Conservation (phyloP, 1,284 basidiomycete species). For the Ustilago xerochloae region DNA sequence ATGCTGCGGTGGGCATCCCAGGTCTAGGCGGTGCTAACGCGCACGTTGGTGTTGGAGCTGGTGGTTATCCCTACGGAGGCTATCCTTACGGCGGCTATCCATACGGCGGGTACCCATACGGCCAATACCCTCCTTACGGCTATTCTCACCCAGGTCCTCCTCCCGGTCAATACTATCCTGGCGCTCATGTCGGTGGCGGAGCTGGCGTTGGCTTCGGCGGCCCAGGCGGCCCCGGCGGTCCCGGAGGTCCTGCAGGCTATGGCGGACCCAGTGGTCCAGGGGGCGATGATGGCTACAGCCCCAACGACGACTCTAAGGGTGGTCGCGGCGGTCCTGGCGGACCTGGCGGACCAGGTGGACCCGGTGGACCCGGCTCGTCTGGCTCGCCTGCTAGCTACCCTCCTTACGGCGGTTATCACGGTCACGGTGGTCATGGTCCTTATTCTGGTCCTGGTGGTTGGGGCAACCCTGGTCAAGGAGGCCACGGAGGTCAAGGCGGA, state of each 20-base stretch:
- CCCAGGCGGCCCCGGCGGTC: not conserved
- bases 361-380: not conserved
- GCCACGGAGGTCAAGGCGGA: slow-evolving; percentile 4
- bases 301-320: not conserved
- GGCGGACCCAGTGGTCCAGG: slow-evolving; percentile 7
- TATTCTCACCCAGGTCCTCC: not conserved
- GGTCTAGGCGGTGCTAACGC: not conserved
- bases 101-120: not conserved
- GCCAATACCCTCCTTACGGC: no score
- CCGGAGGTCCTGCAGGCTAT: not conserved
- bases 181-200: no score
- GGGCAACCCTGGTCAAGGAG: not conserved
- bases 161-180: not conserved
- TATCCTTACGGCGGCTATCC: not conserved
- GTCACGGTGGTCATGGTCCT: slow-evolving; percentile 14
- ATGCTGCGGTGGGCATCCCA: slow-evolving; percentile 1
- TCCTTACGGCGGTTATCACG: slow-evolving; percentile 5
- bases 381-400: slow-evolving; percentile 5
- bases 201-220: not conserved
- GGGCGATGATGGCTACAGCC: not conserved
- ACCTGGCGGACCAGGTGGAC: not conserved
- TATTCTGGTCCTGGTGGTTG: slow-evolving; percentile 1
- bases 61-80: slow-evolving; percentile 1
- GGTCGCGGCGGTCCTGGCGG: not conserved
- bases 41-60: not conserved